These are phyloP conservation scores for Diaporthe sp. DNA, from an alignment of 2,329 filamentous ascomycete genomes.

Conservation along the genomic window DNA sequence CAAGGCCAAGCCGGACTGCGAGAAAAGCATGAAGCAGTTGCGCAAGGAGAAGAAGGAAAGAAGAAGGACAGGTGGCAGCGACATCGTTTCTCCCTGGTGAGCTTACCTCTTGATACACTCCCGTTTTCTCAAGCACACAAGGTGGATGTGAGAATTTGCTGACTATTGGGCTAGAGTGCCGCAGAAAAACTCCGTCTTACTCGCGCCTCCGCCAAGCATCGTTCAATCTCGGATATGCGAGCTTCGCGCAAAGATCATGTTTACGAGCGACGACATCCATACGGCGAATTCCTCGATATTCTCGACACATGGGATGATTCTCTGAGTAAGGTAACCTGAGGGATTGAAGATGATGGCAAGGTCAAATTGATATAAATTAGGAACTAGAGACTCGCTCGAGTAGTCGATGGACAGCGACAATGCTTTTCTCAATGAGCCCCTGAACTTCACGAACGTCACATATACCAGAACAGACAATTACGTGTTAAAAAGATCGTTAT, in stretches of 20 bases:
- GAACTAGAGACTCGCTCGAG: too few relatives aligned
- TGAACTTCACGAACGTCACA: fast-evolving
- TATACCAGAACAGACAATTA: not conserved
- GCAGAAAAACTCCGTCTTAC: too few relatives aligned
- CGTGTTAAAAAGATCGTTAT: not conserved
- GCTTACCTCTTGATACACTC: fast-evolving
- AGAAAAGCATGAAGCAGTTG: conserved; percentile 20
- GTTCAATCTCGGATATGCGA: too few relatives aligned
- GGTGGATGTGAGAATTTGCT: not conserved
- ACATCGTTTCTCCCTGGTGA: not conserved
- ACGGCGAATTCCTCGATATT: not conserved
- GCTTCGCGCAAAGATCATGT: not conserved
- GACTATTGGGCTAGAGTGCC: not conserved
- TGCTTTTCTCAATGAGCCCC: not conserved
- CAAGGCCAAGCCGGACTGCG: not conserved
- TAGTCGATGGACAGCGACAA: not conserved
- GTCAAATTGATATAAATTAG: not conserved
- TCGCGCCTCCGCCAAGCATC: too few relatives aligned
- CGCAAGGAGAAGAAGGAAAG: conserved; percentile 14
- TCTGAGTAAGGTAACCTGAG: too few relatives aligned
- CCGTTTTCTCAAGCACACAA: fast-evolving
- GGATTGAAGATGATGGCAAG: too few relatives aligned
- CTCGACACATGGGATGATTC: too few relatives aligned
- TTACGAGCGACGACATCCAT: not conserved
- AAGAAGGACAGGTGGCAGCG: not conserved